Conservation (phyloP, 176 grass and related monocot species). For the Typha latifolia region DNA sequence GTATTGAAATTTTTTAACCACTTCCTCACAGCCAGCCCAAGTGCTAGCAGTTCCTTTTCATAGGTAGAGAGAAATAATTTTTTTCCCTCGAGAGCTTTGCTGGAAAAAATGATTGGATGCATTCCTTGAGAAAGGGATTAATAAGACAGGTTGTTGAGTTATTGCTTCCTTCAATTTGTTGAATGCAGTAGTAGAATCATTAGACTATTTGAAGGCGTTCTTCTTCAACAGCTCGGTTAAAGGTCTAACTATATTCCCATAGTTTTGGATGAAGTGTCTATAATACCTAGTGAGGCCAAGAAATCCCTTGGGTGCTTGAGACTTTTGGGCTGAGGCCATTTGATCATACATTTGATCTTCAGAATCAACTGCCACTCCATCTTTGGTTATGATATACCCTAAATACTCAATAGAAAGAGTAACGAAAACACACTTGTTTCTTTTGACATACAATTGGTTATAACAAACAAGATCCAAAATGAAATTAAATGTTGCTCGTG, state of each 20-base stretch:
- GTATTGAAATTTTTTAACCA: background rate
- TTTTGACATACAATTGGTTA: background rate
- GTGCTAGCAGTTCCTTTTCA: background rate
- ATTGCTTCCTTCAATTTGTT: too few relatives aligned
- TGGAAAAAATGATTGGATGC: background rate
- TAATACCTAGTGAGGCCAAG: background rate
- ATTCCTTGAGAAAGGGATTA: background rate
- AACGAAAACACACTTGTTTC: background rate
- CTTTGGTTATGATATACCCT: background rate
- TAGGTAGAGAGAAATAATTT: background rate
- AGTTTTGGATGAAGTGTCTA: background rate
- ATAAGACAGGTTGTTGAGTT: background rate
- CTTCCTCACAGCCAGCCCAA: background rate
- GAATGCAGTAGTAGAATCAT: background rate
- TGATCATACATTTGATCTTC: background rate
- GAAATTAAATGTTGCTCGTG: background rate
- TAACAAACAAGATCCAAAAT: background rate
- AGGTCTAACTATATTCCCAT: background rate
- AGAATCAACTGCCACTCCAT: slow-evolving; percentile 2
- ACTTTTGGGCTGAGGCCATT: background rate
- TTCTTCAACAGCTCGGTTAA: background rate
- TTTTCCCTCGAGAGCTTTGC: background rate
- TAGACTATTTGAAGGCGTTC: background rate
- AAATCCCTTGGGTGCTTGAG: background rate
- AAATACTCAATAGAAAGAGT: background rate